A percentile compares a stretch with the other conserved stretches of the same genome.
Conservation (phyloP, 345 rosid genomes). For the Jatropha curcas region DNA sequence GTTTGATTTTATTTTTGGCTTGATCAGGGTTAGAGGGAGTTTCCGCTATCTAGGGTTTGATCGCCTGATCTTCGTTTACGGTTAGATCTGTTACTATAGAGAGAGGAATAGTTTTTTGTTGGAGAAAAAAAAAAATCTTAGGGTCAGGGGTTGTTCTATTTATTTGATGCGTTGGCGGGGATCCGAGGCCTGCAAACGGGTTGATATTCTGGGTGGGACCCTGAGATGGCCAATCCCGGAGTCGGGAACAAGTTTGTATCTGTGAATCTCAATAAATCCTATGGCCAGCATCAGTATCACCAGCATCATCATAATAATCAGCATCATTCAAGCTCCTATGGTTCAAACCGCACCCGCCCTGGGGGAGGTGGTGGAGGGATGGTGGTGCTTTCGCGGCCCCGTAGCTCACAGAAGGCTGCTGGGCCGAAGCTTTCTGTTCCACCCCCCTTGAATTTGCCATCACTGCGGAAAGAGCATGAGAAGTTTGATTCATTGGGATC, state of each 20-base stretch:
- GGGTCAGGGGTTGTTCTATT: neutral
- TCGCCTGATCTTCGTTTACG: neutral
- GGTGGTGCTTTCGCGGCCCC: constrained; percentile 90
- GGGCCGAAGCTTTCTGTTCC: constrained; percentile 96
- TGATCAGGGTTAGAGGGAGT: constrained; percentile 17
- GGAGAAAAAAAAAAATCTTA: neutral
- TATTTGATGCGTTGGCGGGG: constrained; percentile 71
- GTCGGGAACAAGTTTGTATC: constrained; percentile 76
- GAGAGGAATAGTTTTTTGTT: neutral
- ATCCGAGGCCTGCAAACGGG: constrained; percentile 45
- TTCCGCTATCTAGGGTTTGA: constrained; percentile 8
- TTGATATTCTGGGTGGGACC: constrained; percentile 37
- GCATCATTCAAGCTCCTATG: constrained; percentile 44
- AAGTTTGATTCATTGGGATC: constrained; percentile 70
- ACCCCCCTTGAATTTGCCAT: constrained; percentile 98
- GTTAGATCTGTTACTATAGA: constrained; percentile 17
- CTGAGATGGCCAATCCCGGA: constrained; percentile 89
- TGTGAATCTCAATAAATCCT: constrained; percentile 87
- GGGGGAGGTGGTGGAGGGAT: constrained; percentile 57
- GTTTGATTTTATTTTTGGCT: neutral
- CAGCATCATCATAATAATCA: constrained; percentile 44
- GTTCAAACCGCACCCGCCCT: constrained; percentile 47
- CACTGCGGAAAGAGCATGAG: constrained; percentile 88
- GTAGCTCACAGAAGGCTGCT: constrained; percentile 82
- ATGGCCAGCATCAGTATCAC: constrained; percentile 62